Conservation (phyloP, 2,329 filamentous ascomycete species). For the Hypoxylon sp. region DNA sequence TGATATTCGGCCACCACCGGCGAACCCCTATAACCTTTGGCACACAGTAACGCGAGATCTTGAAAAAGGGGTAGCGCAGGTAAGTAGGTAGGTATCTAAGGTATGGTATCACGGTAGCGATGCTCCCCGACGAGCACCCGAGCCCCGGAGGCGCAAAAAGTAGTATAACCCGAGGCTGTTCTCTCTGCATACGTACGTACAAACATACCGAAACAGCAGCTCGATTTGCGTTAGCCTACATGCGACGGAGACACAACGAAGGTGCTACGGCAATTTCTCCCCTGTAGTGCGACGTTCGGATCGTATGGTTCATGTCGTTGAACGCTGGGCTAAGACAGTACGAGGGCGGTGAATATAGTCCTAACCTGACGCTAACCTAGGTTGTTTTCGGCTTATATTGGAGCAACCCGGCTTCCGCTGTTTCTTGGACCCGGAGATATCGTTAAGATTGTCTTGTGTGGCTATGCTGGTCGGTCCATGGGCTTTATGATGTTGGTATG, state of each 20-base stretch:
- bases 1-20: too few relatives aligned
- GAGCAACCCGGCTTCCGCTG: not conserved
- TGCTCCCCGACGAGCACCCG: slow-evolving; percentile 1
- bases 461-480: slow-evolving; percentile 25
- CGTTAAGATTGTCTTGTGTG: slow-evolving; percentile 5
- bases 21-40: not conserved
- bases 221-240: slow-evolving; percentile 9
- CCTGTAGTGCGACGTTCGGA: slow-evolving; percentile 20
- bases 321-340: slow-evolving; percentile 15
- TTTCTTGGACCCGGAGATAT: not conserved
- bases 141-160: slow-evolving; percentile 10
- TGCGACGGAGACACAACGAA: not conserved
- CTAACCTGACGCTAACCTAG: not conserved
- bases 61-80: slow-evolving; percentile 2
- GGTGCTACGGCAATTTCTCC: slow-evolving; percentile 15
- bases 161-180: not conserved
- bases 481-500: not conserved
- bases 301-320: slow-evolving; percentile 14
- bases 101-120: slow-evolving; percentile 14
- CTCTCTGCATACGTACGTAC: slow-evolving; percentile 2
- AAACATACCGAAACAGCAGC: not conserved
- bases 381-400: not conserved
- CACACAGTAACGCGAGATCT: not conserved
- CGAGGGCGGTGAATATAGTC: slow-evolving; percentile 4
- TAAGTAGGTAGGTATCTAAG: too few relatives aligned